Base-by-base conservation (phyloP, 2,329 filamentous ascomycete species). In the Stachybotrys elegans region DNA sequence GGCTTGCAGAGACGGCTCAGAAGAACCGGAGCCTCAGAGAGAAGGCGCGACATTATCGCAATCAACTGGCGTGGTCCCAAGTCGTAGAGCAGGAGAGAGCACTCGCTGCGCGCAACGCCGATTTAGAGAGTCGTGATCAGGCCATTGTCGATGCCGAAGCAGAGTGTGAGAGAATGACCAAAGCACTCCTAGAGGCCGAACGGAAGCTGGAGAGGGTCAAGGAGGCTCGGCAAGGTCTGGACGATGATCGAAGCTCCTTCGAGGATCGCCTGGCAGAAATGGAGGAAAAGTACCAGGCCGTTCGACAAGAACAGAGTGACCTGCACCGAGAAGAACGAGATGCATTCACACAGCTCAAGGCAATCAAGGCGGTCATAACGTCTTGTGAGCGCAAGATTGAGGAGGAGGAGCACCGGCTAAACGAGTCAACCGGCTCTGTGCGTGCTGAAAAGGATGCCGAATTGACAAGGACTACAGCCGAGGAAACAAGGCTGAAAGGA, bases 1-100 rank as follows among this genome's bases (percentile, higher is more conserved):
- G 76, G 47, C 79, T 84, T 48, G 75, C 84, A 20, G 78, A 84
- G 43, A 68, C 80, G 2, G 80, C 85, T 1, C 76, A 84, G 43
- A 81, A 83, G 48, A 83, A 87, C 43, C 72, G 83, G 38, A 73
- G 74, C 13, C 74, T 94, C 53, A 76, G 81, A 27, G 70, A 73
- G 17, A 80, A 79, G 46, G 73, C 81, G 38, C 72, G 72, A 25
- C 71, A 78, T 20, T 71, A 86, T 36, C 68, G 73, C 35, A 73
- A 77, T 16, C 85, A 94, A 66, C 71, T 88, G 49, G 83, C 86
- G n/a, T 98, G 93, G 93, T 79, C 82, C 20, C 88, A 94, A 57
- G 90, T 97, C 2, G 78, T 83, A 40, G 82, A 88, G 44, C 76
- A 87, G 61, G 92, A 97, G 63, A 67, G 63, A 27, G 57, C 66